These are phyloP conservation scores for Babesia ovis DNA, from an alignment of 169 alveolate species.

Conservation along the genomic window DNA sequence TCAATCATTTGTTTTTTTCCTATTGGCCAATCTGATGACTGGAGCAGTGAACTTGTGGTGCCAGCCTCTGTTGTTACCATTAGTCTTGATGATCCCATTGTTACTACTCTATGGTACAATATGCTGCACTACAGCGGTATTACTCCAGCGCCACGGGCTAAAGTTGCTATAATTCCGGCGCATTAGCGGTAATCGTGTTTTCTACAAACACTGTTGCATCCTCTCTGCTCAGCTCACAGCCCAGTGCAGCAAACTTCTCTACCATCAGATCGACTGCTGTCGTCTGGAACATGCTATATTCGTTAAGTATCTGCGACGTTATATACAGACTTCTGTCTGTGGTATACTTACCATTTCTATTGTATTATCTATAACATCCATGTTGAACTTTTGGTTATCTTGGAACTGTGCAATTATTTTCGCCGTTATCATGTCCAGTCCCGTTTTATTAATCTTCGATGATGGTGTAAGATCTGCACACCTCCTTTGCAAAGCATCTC, in stretches of 20 bases:
- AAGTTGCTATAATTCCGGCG: not conserved
- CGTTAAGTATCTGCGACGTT: constrained; percentile 12
- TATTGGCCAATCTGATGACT: constrained; percentile 49
- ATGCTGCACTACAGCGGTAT: not conserved
- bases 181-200: not conserved
- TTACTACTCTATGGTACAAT: constrained; percentile 16
- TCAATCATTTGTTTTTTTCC: constrained; percentile 33
- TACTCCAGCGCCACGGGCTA: constrained; percentile 8
- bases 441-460: not conserved
- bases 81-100: constrained; percentile 25
- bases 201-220: constrained; percentile 22
- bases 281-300: not conserved
- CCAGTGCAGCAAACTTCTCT: constrained; percentile 5
- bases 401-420: constrained; percentile 19
- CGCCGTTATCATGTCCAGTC: constrained; percentile 21
- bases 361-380: constrained; percentile 15
- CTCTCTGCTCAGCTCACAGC: constrained; percentile 15
- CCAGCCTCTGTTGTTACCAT: constrained; percentile 45
- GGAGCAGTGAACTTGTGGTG: constrained; percentile 36
- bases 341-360: constrained; percentile 13
- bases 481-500: constrained; percentile 26
- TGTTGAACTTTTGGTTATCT: constrained; percentile 19
- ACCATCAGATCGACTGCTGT: constrained; percentile 22
- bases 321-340: not conserved
- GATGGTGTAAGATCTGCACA: constrained; percentile 10